Evolutionary conservation across 345 rosid species (phyloP), one percentile per base, ranked within the genome.

Genomic region (Isatis tinctoria): DNA sequence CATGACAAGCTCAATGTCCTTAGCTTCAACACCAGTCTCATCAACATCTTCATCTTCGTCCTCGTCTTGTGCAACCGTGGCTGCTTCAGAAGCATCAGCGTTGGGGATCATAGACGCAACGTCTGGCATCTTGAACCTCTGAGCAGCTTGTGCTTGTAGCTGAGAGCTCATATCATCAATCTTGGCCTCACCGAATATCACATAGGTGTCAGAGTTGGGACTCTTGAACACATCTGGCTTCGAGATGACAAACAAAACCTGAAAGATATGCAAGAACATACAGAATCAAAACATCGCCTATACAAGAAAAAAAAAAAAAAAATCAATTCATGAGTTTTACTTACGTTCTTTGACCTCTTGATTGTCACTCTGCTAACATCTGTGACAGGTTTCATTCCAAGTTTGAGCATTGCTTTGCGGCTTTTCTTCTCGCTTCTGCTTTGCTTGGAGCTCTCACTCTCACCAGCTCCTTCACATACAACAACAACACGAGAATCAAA

Each of bases 181-280:
- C 78, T 74, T 90, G 37, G 98, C 98, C 86, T 92, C 98, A 3
- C 97, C 93, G 8, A 93, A 93, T 43, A 90, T 85, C 74, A 93
- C 79, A 54, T 92, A 92, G 5, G 96, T 90, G 40, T 92, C 96
- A 1, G 96, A 85, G 44, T 90, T 86, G 0, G 98, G 91, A 78
- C 93, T 87, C 85, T 92, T 92, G 83, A 87, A 92, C 13, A 90
- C 95, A 81, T 92, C 95, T 3, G 96, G 95, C 78, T 92, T 92
- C 13, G 98, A 88, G 75, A 90, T 87, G 78, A 90, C 90, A 84
- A 86, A 92, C 68, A 88, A 80, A 49, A 89, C 76, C 97, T 91
- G 87, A 27, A 37, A 1, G 5, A 57, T 9, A 22, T 41, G 8
- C 72, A 81, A 76, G 6, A 60, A 72, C 47, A 6, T 5, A n/a